Base-by-base conservation (phyloP, 805 yeast genomes). In the Debaryomyces castellii region DNA sequence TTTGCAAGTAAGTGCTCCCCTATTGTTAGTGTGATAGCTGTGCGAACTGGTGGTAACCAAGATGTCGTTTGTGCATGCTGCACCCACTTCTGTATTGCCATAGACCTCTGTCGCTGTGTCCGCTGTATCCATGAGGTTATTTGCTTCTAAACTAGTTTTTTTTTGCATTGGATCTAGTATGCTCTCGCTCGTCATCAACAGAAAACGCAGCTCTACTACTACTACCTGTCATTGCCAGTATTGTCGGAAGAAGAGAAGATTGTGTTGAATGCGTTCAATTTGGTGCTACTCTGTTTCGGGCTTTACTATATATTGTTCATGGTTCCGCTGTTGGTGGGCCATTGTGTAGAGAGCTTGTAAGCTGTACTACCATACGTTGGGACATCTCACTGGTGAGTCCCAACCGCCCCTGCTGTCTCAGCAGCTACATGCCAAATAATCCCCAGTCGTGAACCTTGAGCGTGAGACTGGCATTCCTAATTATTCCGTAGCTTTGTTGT, bases 401-500 rank as follows among this genome's bases (percentile, higher is more conserved):
- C n/a, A n/a, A n/a, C n/a, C n/a, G n/a, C n/a, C n/a, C n/a, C n/a
- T n/a, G n/a, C n/a, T n/a, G n/a, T n/a, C n/a, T n/a, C n/a, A 11
- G 20, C 24, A 18, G 17, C 9, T 9, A 25, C 18, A 30, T 10
- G 5, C 73, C 76, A 55, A 79, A 79, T 23, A 79, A 59, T 1
- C 53, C 58, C 81, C 83, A 78, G 50, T 77, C 69, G 17, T 64
- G 55, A n/a, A 81, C 67, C 38, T 62, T 57, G 36, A 75, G 56
- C 9, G 62, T 54, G 11, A 66, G 66, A 1, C 58, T 53, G 1
- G 62, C 56, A 1, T 54, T 51, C 8, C 53, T 54, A 14, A 80
- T 55, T n/a, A 54, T 38, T 17, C 43, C 23, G 36, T 58, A 66
- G 17, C 52, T 57, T 18, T 52, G 47, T 8, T 32, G 40, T 32